These are phyloP conservation scores for Phalaenopsis aphrodite DNA, from an alignment of 106 monocot genomes.

Conservation along the genomic window DNA sequence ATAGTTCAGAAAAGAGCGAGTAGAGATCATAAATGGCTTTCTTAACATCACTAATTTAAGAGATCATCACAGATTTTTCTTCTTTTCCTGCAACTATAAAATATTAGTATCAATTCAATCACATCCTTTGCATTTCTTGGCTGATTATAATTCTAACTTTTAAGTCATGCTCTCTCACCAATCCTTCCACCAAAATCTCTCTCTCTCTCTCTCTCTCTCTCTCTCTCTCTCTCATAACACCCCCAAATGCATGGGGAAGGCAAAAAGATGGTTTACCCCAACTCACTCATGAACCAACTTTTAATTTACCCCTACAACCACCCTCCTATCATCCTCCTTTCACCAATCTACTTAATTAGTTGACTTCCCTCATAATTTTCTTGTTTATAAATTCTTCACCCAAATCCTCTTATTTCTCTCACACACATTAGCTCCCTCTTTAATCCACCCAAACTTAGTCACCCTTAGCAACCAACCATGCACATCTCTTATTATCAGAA, in stretches of 20 bases:
- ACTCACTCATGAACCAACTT: constrained; percentile 21
- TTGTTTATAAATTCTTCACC: constrained; percentile 17
- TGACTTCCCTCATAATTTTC: constrained; percentile 17
- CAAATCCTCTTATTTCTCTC: constrained; percentile 1
- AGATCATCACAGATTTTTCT: too few species aligned
- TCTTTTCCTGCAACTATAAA: background rate
- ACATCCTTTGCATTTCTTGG: constrained; percentile 23
- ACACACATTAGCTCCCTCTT: constrained; percentile 2
- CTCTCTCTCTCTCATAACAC: background rate
- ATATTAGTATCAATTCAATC: background rate
- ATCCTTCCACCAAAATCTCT: constrained; percentile 11
- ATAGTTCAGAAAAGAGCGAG: too few species aligned
- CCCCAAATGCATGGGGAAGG: too few species aligned
- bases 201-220: background rate
- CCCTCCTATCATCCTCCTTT: constrained; percentile 18
- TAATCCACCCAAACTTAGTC: too few species aligned
- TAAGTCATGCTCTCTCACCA: background rate
- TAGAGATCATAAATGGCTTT: too few species aligned
- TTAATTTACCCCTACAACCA: constrained; percentile 17
- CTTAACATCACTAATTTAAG: too few species aligned
- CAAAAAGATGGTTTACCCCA: background rate
- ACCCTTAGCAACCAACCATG: constrained; percentile 15
- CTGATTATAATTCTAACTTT: background rate
- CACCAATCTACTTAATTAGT: constrained; percentile 14
- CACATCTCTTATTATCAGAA: constrained; percentile 18